Evolutionary conservation across 306 rosid species (phyloP).

Genomic region (Medicago arabica): DNA sequence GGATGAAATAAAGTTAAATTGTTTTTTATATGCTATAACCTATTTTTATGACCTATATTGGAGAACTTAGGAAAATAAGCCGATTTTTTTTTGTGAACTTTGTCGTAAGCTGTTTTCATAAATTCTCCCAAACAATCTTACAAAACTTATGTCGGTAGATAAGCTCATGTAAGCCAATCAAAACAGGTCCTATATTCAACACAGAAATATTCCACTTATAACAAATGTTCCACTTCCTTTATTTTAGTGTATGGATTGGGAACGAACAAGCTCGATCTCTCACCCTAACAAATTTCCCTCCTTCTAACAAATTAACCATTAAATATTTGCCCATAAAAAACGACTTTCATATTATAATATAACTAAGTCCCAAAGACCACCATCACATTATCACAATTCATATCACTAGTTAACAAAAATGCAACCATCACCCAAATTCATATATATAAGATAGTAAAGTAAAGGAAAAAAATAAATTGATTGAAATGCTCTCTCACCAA

Average conservation of each 20-base stretch:
- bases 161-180: neutral
- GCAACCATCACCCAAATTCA: neutral
- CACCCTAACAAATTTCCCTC: neutral
- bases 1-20: no score
- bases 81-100: no score
- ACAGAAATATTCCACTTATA: neutral
- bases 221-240: no score
- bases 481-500: constrained; percentile 47
- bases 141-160: no score
- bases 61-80: no score
- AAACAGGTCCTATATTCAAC: constrained; percentile 9
- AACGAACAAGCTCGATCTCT: no score
- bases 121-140: no score
- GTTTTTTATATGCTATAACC: no score
- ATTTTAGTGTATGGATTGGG: no score
- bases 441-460: neutral
- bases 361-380: neutral
- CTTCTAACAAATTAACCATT: neutral
- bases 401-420: neutral
- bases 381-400: neutral
- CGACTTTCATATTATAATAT: neutral
- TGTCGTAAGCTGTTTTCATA: no score
- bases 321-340: neutral
- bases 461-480: neutral
- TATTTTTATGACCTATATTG: no score